Conservation (phyloP, 495 filamentous ascomycete species). For the Tuber indicum region DNA sequence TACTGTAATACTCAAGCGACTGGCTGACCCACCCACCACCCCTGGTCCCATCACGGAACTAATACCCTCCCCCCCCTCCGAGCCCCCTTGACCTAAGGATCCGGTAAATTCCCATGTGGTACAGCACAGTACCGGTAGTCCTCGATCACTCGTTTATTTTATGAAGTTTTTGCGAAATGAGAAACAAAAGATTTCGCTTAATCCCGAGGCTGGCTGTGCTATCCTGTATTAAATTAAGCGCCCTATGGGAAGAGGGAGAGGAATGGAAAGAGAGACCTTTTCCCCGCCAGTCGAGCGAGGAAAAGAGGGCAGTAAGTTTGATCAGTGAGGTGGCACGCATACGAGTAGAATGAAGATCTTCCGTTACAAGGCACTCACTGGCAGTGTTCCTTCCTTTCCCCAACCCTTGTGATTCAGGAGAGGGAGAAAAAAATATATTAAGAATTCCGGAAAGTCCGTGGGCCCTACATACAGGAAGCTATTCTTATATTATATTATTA, state of each 20-base stretch:
- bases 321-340: background rate
- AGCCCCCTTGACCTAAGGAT: background rate
- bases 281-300: background rate
- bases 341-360: background rate
- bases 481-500: background rate
- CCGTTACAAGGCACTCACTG: background rate
- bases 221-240: background rate
- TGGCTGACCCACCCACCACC: background rate
- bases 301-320: background rate
- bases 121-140: too few relatives aligned
- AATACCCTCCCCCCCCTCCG: background rate
- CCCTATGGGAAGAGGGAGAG: background rate
- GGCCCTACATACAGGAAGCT: background rate
- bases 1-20: background rate
- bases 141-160: background rate
- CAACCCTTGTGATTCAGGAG: background rate
- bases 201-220: background rate
- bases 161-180: background rate
- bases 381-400: background rate
- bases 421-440: background rate
- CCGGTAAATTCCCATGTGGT: background rate
- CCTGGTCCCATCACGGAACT: background rate
- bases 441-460: background rate
- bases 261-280: background rate
- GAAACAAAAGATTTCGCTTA: background rate